Evolutionary conservation across 495 filamentous ascomycete genomes (phyloP).

Genomic region (Pseudomonodictys pantanalensis): DNA sequence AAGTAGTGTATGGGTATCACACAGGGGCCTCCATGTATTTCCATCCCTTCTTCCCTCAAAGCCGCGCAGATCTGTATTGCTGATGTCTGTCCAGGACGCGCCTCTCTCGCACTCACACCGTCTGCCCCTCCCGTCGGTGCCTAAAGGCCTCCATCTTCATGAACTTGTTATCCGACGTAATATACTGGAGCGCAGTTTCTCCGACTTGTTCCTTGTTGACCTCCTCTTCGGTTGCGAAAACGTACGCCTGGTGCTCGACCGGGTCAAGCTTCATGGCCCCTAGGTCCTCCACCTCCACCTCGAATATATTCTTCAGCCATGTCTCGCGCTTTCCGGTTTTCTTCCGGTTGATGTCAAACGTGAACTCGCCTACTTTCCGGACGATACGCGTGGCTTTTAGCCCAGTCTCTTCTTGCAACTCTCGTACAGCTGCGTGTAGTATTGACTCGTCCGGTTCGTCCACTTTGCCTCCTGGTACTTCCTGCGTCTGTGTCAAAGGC

Average conservation of each 20-base stretch:
- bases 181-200: constrained; percentile 18
- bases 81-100: not conserved
- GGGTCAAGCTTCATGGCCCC: constrained; percentile 30
- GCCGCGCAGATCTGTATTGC: too few relatives aligned
- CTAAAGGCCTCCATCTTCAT: constrained; percentile 27
- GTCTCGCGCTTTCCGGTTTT: constrained; percentile 1
- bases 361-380: constrained; percentile 43
- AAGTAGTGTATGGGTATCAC: too few relatives aligned
- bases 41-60: too few relatives aligned
- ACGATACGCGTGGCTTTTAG: constrained; percentile 49
- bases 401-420: constrained; percentile 60
- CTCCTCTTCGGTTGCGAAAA: constrained; percentile 41
- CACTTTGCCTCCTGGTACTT: constrained; percentile 55
- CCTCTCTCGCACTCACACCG: not conserved
- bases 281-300: constrained; percentile 33
- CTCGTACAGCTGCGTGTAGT: constrained; percentile 53
- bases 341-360: constrained; percentile 24
- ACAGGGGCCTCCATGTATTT: too few relatives aligned
- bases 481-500: constrained; percentile 43
- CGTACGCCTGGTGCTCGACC: constrained; percentile 38
- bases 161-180: constrained; percentile 21
- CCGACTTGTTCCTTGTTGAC: constrained; percentile 16
- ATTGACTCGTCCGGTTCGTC: constrained; percentile 53
- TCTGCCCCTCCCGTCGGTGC: constrained; percentile 2
- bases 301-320: constrained; percentile 46